Evolutionary conservation across 768 basidiomycete species (phyloP), one percentile per base, ranked within the genome.

Genomic region (Agrocybe pediades): DNA sequence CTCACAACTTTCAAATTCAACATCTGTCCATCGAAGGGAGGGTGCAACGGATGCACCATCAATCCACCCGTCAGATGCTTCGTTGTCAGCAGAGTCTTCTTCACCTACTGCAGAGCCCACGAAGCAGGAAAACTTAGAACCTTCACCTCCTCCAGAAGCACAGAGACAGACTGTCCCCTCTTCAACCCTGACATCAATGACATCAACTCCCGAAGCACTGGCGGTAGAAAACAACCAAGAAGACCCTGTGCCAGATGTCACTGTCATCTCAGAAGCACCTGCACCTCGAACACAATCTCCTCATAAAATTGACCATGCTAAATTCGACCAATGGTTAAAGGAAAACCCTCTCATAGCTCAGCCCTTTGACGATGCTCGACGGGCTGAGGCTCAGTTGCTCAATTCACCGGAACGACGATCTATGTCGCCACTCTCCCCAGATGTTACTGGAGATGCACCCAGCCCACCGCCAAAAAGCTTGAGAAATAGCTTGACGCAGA

Each of bases 1-100:
- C 4, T 43, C 51, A 26, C 43, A 56, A 33, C 25, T 65, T 23
- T 55, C 49, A 17, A 52, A 62, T 11, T 58, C 53, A 42, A 69
- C 67, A 59, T 64, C 74, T 20, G 56, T 64, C 33, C 79, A 80
- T 63, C 64, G 74, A 59, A 71, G 88, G 39, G 88, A 91, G 74
- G 87, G 85, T 49, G 89, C 88, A 6, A 87, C 86, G 33, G 33
- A 36, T n/a, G 33, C 11, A 62, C 72, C 82, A 46, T 82, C 60
- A 13, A 54, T 30, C 15, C 51, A 51, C 17, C 53, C 53, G 11
- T 19, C 36, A 20, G 62, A 59, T 17, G 44, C 53, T 45, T 44
- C 53, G 11, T 36, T n/a, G n/a, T 56, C 61, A 21, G 23, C 49
- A 76, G 66, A 69, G 49, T 47, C 59, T 63, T 55, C 65, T 61